These are phyloP conservation scores for Boechera retrofracta DNA, from an alignment of 345 rosid species.

Conservation along the genomic window DNA sequence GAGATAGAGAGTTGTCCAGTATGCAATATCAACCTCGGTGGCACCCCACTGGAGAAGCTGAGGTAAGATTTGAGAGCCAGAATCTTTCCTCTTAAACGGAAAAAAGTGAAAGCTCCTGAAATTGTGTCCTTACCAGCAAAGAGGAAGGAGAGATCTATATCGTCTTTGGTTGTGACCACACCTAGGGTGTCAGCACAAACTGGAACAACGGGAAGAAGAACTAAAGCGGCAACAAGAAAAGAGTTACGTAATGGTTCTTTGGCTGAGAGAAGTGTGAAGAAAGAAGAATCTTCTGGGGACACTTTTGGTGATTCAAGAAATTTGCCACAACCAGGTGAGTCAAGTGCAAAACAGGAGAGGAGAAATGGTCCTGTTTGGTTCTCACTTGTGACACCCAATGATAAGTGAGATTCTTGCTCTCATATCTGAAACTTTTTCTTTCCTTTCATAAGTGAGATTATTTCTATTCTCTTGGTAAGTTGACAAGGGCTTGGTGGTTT, in stretches of 20 bases:
- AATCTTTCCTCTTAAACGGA: constrained; percentile 74
- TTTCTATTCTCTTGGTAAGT: constrained; percentile 13
- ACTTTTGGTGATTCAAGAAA: constrained; percentile 53
- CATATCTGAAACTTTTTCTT: constrained; percentile 18
- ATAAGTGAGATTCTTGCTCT: constrained; percentile 64
- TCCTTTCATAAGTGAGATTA: neutral
- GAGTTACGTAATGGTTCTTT: constrained; percentile 55
- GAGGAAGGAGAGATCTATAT: constrained; percentile 91
- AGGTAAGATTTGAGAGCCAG: constrained; percentile 85
- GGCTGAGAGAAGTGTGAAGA: constrained; percentile 50
- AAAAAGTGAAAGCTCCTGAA: constrained; percentile 67
- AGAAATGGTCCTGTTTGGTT: constrained; percentile 81
- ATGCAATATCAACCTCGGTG: constrained; percentile 75
- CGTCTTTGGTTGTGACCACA: constrained; percentile 77
- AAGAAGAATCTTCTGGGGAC: constrained; percentile 55
- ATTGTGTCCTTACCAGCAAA: constrained; percentile 55
- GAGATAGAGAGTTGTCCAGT: constrained; percentile 75
- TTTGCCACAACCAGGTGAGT: constrained; percentile 62
- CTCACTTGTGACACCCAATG: constrained; percentile 76
- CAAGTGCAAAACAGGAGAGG: constrained; percentile 51
- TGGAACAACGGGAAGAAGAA: constrained; percentile 71
- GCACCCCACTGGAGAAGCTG: constrained; percentile 76
- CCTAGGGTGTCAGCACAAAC: constrained; percentile 65
- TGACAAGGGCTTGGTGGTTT: constrained; percentile 47
- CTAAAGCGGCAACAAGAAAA: constrained; percentile 62